A percentile compares a stretch with the other conserved stretches of the same genome.
Evolutionary conservation across 1,284 basidiomycete genomes (phyloP).

Genomic region (Cutaneotrichosporon cavernicola): DNA sequence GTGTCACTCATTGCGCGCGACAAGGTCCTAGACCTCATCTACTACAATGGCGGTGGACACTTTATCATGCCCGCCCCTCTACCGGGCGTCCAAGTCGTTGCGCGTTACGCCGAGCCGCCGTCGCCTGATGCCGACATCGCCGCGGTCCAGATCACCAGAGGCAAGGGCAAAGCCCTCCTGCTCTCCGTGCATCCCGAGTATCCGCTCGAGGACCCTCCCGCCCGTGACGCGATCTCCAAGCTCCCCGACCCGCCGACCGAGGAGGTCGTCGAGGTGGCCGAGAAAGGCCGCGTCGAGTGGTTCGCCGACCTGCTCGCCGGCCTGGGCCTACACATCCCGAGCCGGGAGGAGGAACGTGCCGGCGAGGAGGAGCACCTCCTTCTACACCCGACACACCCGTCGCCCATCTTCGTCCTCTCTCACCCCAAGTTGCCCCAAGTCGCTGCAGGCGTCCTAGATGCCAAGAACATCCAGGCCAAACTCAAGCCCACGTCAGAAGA

Average conservation of each 20-base stretch:
- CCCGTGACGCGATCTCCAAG: constrained; percentile 50
- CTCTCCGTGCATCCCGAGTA: constrained; percentile 68
- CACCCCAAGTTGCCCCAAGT: constrained; percentile 43
- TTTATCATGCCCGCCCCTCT: constrained; percentile 52
- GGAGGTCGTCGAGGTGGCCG: constrained; percentile 38
- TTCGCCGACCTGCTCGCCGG: constrained; percentile 38
- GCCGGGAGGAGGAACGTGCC: constrained; percentile 6
- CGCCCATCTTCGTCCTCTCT: constrained; percentile 48
- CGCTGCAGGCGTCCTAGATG: constrained; percentile 19
- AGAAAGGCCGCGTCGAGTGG: constrained; percentile 49
- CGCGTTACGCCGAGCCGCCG: constrained; percentile 48
- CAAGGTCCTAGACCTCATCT: constrained; percentile 50
- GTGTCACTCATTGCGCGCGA: constrained; percentile 42
- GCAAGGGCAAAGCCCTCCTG: constrained; percentile 61
- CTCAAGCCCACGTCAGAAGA: constrained; percentile 35
- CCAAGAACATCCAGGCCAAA: constrained; percentile 30
- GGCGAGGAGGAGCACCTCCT: constrained; percentile 43
- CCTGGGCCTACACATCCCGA: constrained; percentile 43
- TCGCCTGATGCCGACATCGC: constrained; percentile 52
- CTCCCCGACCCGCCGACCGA: constrained; percentile 32
- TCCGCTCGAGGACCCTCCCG: constrained; percentile 57
- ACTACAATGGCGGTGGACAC: constrained; percentile 61
- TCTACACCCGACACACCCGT: constrained; percentile 50
- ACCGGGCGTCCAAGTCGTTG: constrained; percentile 50
- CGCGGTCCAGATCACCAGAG: constrained; percentile 59